Percentiles rank a stretch among this genome's conserved stretches.
phyloP scores from a whole-genome alignment of 164 flowering plant genomes.

The Macadamia tetraphylla region DNA sequence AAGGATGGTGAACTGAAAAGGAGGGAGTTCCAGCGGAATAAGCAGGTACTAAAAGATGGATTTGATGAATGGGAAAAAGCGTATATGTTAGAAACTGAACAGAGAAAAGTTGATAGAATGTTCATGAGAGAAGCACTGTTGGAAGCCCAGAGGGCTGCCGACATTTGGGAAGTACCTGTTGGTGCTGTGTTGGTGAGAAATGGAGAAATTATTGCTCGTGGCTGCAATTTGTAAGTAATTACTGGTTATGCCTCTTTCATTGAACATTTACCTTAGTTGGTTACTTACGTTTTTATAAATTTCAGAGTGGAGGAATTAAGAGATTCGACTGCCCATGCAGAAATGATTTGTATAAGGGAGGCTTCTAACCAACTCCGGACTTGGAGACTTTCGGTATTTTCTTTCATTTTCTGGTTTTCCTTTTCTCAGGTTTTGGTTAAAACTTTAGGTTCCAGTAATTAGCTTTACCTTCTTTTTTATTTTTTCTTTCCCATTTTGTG shows the following conservation, averaged over 20 bases:
- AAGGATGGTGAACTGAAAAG: constrained; percentile 44
- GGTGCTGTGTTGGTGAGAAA: constrained; percentile 86
- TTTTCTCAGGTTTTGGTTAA: constrained; percentile 2
- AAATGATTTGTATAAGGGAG: constrained; percentile 88
- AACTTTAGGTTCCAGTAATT: background rate
- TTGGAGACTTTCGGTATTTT: constrained; percentile 87
- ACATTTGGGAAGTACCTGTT: constrained; percentile 96
- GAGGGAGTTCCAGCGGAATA: constrained; percentile 54
- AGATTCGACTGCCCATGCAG: constrained; percentile 97
- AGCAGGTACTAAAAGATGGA: constrained; percentile 58
- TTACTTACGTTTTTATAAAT: constrained; percentile 9
- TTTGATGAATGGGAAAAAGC: constrained; percentile 99
- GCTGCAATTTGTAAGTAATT: constrained; percentile 76
- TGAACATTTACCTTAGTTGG: background rate
- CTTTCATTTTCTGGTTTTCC: background rate
- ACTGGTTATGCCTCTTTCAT: background rate
- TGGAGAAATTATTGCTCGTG: constrained; percentile 90
- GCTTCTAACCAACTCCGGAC: constrained; percentile 72
- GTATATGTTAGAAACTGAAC: constrained; percentile 62
- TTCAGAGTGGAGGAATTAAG: constrained; percentile 85
- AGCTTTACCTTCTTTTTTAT: too few species aligned
- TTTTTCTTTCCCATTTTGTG: too few species aligned
- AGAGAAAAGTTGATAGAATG: constrained; percentile 67
- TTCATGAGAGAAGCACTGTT: constrained; percentile 90
- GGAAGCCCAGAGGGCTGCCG: constrained; percentile 92